Evolutionary conservation across 2,329 filamentous ascomycete genomes (phyloP), one percentile per base, ranked within the genome.

Genomic region (Aspergillus piperis): DNA sequence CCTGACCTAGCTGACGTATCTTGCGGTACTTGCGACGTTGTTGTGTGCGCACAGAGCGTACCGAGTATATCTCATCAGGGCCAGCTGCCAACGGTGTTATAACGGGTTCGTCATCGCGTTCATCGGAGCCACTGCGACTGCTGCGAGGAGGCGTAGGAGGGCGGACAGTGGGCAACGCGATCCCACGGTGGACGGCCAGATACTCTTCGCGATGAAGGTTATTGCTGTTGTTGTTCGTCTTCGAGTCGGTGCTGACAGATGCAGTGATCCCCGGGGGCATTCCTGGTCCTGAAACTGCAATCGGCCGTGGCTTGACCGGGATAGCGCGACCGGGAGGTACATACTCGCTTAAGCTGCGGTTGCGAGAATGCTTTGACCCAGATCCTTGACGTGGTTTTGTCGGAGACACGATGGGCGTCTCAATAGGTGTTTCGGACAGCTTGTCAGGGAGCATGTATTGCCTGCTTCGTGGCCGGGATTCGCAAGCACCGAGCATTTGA

Each of bases 271-370:
- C 70, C 77, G 77, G 64, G 75, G 78, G 54, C 68, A 76, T 68
- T 70, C 82, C 66, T 2, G 87, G 81, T 0, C 87, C 87, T 5
- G 89, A 89, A 15, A 95, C 87, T 0, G 89, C 91, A 58, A 90
- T 84, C 64, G 91, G 88, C 47, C 92, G 86, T 32, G 80, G 78
- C 70, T 87, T 90, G 0, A 88, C 83, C 53, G 90, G 84, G 47
- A 87, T 82, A 64, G 89, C 80, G 11, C 69, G 68, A 5, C 85
- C 80, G 57, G 95, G 90, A 2, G 92, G 92, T 0, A 87, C 83
- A 75, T 96, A 96, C 65, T 97, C 93, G 78, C 92, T 96, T 25
- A 95, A 80, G 75, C 93, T 97, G 68, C 93, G 85, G 73, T 95
- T 92, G 61, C 90, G 85, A 11, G 81, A 80, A 73, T 91, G 90